Percentiles rank a stretch among this genome's conserved stretches.
Conservation (phyloP, 164 flowering plant species). For the Houttuynia cordata region DNA sequence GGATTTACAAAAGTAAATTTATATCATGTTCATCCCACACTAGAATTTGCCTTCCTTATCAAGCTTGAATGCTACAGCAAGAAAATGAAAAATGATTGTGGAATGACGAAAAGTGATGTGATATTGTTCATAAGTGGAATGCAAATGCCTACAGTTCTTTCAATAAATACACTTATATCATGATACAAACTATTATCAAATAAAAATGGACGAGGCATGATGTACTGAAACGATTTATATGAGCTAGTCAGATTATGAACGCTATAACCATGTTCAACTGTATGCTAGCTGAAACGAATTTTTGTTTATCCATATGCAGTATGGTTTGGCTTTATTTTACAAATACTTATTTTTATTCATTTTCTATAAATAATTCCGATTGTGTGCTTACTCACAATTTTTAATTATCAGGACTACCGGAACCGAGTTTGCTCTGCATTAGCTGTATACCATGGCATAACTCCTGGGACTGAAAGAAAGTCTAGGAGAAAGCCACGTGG, state of each 20-base stretch:
- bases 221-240: no score
- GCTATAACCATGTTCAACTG: no score
- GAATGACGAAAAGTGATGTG: no score
- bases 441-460: slow-evolving; percentile 49
- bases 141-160: no score
- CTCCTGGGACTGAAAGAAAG: slow-evolving; percentile 38
- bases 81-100: no score
- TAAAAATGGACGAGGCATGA: no score
- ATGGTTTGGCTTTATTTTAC: not conserved
- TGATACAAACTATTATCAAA: no score
- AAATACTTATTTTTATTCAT: not conserved
- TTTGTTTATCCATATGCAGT: no score
- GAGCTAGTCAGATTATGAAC: not conserved
- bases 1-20: slow-evolving; percentile 1
- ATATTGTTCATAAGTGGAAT: no score
- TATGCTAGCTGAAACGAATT: no score
- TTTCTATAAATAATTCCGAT: not conserved
- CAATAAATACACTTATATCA: no score
- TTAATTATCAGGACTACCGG: slow-evolving; percentile 50
- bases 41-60: no score
- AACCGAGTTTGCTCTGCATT: slow-evolving; percentile 54
- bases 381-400: not conserved
- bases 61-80: not conserved
- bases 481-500: slow-evolving; percentile 39
- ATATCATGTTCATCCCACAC: not conserved